Evolutionary conservation across 2,329 filamentous ascomycete species (phyloP), one percentile per base, ranked within the genome.

Genomic region (Falciphora oryzae): DNA sequence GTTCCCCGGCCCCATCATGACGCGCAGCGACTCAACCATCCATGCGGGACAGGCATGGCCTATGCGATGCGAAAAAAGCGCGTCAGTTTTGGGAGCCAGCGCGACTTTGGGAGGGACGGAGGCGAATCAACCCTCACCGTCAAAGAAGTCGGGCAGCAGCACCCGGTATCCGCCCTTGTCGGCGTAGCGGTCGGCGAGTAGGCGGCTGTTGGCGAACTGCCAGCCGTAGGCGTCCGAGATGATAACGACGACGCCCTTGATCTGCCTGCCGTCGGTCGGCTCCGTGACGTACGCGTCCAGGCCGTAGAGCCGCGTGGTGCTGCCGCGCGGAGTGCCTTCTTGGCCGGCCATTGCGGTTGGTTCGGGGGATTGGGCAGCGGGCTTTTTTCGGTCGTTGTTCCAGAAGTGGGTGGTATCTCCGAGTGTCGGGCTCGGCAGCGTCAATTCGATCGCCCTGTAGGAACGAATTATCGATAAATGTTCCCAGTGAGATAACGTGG

Each of bases 101-200:
- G 35, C 35, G 18, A 5, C 44, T 2, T 5, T 5, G 18, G 4
- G 7, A 31, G 44, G 13, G 27, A 3, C 14, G 38, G 28, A 57
- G 3, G 31, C n/a, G 14, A 1, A 18, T 11, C 4, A n/a, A n/a
- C 1, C 6, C 67, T 29, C 62, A 77, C 76, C 76, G 1, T 72
- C 67, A 75, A 86, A 85, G 63, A 87, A 84, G 64, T 87, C 83
- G 0, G 84, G 84, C n/a, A 83, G 67, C 66, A 83, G 82, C 50
- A 86, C 82, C 11, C 73, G 74, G 69, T 79, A 85, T 18, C 75
- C 74, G 5, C 79, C 79, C 69, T 80, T 80, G 65, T 77, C 75
- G n/a, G 83, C 83, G 68, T 84, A 85, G 57, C 73, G 72, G 68
- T 87, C 84, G 6, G 82, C 83, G 44, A 86, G 71, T 7, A 85